Conservation (phyloP, 352 stramenopile species). For the Elongisporangium anandrum region DNA sequence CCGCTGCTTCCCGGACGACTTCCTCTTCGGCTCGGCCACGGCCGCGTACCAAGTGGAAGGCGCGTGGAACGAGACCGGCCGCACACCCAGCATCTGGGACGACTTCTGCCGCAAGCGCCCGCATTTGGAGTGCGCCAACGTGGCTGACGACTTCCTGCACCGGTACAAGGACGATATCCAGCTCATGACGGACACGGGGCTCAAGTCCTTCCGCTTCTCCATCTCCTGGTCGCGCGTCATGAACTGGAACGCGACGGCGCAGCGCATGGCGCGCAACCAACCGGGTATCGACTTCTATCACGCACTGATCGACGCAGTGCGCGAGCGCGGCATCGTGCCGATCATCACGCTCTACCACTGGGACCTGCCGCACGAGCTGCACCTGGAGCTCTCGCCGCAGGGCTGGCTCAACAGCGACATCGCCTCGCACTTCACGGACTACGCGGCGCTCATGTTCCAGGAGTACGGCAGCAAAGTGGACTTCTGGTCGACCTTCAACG, state of each 20-base stretch:
- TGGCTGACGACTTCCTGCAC: conserved; percentile 89
- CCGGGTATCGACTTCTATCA: conserved; percentile 28
- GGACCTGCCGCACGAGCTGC: conserved; percentile 46
- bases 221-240: conserved; percentile 33
- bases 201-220: conserved; percentile 81
- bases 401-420: conserved; percentile 71
- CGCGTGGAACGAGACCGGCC: conserved; percentile 14
- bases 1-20: conserved; percentile 27
- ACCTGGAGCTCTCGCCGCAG: conserved; percentile 66
- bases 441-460: conserved; percentile 89
- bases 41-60: conserved; percentile 18
- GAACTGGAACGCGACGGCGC: conserved; percentile 14
- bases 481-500: conserved; percentile 94
- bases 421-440: conserved; percentile 77
- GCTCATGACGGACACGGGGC: conserved; percentile 82
- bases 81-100: conserved; percentile 22
- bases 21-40: conserved; percentile 22
- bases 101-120: conserved; percentile 18
- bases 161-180: conserved; percentile 76
- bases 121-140: conserved; percentile 63
- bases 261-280: conserved; percentile 16
- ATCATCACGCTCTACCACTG: conserved; percentile 23
- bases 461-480: conserved; percentile 90
- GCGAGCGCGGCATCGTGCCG: conserved; percentile 11
- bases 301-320: conserved; percentile 18